These are phyloP conservation scores for Colletotrichum orchidophilum DNA, from an alignment of 2,329 filamentous ascomycete genomes.

Conservation along the genomic window DNA sequence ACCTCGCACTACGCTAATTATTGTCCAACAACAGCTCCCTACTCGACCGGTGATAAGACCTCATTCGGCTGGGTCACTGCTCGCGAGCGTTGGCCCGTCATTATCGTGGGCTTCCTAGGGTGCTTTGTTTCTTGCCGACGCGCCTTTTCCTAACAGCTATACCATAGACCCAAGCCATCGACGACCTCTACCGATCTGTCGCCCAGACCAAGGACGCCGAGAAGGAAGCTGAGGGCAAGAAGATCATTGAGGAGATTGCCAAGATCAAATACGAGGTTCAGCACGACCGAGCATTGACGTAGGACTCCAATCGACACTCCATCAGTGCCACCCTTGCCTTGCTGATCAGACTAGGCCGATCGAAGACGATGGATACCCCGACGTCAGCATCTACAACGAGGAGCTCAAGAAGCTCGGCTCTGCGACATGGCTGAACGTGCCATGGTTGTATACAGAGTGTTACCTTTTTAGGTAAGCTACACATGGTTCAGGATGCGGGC, in stretches of 20 bases:
- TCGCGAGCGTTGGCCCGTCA: conserved; percentile 90
- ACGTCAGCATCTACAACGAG: conserved; percentile 84
- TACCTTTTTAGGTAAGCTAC: conserved; percentile 80
- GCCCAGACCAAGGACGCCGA: conserved; percentile 66
- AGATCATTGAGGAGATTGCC: conserved; percentile 81
- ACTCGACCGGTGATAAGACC: conserved; percentile 80
- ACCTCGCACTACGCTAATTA: conserved; percentile 13
- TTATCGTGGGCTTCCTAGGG: conserved; percentile 69
- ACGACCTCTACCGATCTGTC: conserved; percentile 87
- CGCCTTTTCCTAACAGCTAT: conserved; percentile 34
- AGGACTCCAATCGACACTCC: conserved; percentile 42
- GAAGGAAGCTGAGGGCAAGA: conserved; percentile 83
- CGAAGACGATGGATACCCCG: conserved; percentile 77
- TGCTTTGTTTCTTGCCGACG: not conserved
- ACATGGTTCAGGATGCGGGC: too few relatives aligned
- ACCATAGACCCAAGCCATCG: conserved; percentile 84
- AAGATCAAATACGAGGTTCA: conserved; percentile 94
- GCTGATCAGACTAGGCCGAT: conserved; percentile 65
- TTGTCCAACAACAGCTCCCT: conserved; percentile 67
- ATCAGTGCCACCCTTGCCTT: not conserved
- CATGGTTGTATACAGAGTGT: conserved; percentile 94
- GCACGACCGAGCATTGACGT: conserved; percentile 85
- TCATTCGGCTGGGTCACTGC: conserved; percentile 91
- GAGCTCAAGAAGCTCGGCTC: conserved; percentile 80
- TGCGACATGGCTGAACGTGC: conserved; percentile 82